Evolutionary conservation across 2,329 filamentous ascomycete genomes (phyloP).

Genomic region (Xylaria hypoxylon): DNA sequence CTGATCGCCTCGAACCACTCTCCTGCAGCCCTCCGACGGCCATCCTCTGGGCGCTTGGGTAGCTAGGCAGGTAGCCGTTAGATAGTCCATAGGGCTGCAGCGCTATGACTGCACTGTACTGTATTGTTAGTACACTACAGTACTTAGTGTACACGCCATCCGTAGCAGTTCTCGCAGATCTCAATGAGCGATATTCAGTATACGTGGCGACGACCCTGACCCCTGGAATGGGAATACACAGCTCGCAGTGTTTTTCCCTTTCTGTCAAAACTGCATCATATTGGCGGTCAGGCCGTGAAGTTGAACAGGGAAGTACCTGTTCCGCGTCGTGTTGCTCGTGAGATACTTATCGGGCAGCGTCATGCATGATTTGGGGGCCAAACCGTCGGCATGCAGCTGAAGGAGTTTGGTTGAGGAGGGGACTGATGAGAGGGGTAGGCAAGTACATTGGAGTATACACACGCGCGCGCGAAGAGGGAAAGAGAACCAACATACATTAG

Average conservation of each 20-base stretch:
- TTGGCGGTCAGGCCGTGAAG: not conserved
- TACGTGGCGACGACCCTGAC: not conserved
- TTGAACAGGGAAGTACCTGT: not conserved
- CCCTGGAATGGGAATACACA: not conserved
- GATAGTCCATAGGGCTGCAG: constrained; percentile 36
- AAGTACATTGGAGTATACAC: not conserved
- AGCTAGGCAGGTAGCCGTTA: not conserved
- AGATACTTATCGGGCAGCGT: not conserved
- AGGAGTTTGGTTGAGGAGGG: not conserved
- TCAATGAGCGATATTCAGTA: not conserved
- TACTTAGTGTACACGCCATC: not conserved
- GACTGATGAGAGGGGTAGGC: constrained; percentile 5
- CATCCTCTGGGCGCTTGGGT: constrained; percentile 17
- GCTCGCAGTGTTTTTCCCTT: not conserved
- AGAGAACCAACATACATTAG: constrained; percentile 4
- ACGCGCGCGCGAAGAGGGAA: constrained; percentile 1
- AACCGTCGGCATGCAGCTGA: constrained; percentile 1
- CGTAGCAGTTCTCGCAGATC: not conserved
- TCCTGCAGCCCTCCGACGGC: constrained; percentile 16
- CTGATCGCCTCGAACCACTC: constrained; percentile 11
- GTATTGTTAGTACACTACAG: not conserved
- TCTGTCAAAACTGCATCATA: not conserved
- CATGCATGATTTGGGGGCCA: constrained; percentile 10
- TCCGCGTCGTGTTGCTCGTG: not conserved
- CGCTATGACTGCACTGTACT: not conserved